These are phyloP conservation scores for Populus tremula DNA, from an alignment of 345 rosid species.

Conservation along the genomic window DNA sequence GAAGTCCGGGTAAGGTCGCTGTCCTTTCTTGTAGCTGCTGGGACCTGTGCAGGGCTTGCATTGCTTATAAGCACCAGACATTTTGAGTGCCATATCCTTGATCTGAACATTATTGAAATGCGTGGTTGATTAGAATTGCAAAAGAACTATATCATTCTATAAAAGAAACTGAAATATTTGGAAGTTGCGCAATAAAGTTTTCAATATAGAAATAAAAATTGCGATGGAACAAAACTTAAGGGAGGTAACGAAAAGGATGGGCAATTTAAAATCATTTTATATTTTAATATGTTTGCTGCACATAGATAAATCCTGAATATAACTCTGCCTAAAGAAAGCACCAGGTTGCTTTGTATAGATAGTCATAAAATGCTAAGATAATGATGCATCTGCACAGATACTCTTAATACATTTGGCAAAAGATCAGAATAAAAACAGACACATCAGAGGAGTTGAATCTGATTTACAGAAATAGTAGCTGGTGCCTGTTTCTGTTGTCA, in stretches of 20 bases:
- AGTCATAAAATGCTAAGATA: not conserved
- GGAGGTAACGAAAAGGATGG: not conserved
- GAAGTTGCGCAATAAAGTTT: not conserved
- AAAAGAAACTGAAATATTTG: not conserved
- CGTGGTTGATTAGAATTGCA: not conserved
- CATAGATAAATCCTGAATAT: not conserved
- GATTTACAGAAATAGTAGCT: not conserved
- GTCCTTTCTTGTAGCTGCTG: conserved; percentile 63
- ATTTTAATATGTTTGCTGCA: not conserved
- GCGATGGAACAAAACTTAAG: not conserved
- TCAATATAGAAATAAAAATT: not conserved
- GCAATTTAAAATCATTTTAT: not conserved
- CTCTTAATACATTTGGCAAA: not conserved
- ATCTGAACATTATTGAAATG: conserved; percentile 48
- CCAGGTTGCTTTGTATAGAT: not conserved
- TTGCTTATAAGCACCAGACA: conserved; percentile 77
- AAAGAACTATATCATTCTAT: not conserved
- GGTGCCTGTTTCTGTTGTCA: not conserved
- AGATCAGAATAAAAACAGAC: not conserved
- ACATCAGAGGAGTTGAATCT: too few relatives aligned
- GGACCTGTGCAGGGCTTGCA: conserved; percentile 88
- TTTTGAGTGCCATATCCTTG: conserved; percentile 84
- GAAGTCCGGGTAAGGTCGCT: conserved; percentile 58
- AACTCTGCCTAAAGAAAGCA: not conserved
- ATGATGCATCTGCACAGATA: not conserved